Conservation (phyloP, 2,329 filamentous ascomycete genomes). For the Raffaelea ambrosiae region DNA sequence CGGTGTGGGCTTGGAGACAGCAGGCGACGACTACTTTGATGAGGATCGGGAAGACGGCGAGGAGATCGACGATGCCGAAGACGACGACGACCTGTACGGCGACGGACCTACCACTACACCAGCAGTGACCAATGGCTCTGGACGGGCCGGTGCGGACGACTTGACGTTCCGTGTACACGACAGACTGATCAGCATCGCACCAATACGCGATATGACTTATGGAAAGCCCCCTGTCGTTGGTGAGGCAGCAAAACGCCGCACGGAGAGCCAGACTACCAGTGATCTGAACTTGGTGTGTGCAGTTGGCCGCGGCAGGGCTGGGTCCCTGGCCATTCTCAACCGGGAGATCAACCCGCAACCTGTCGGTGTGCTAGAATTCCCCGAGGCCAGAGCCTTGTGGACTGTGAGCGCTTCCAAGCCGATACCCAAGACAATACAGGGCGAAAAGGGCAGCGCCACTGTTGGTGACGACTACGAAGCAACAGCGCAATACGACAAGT, state of each 20-base stretch:
- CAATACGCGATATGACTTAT: constrained; percentile 66
- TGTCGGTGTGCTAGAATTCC: constrained; percentile 61
- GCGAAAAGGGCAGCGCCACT: constrained; percentile 39
- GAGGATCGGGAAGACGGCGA: constrained; percentile 32
- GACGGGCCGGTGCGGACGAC: constrained; percentile 32
- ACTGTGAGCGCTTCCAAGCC: constrained; percentile 64
- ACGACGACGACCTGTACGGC: constrained; percentile 58
- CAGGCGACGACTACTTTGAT: constrained; percentile 37
- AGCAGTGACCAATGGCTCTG: constrained; percentile 13
- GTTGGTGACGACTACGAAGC: constrained; percentile 47
- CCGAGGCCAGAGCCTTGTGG: constrained; percentile 72
- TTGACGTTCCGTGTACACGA: constrained; percentile 73
- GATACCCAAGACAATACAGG: constrained; percentile 50
- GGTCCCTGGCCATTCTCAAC: constrained; percentile 68
- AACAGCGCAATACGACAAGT: constrained; percentile 62
- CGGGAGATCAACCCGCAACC: constrained; percentile 67
- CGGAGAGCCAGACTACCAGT: constrained; percentile 39
- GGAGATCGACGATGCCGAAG: constrained; percentile 45
- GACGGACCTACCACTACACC: constrained; percentile 36
- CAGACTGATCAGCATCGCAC: constrained; percentile 65
- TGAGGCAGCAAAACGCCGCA: constrained; percentile 31
- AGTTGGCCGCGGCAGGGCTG: constrained; percentile 56
- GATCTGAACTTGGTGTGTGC: constrained; percentile 52
- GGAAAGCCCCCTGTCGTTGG: constrained; percentile 44
- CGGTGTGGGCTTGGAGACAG: constrained; percentile 16